Percentiles rank a stretch among this genome's conserved stretches.
These are phyloP conservation scores for Aciculosporium take DNA, from an alignment of 2,329 filamentous ascomycete genomes.

Conservation along the genomic window DNA sequence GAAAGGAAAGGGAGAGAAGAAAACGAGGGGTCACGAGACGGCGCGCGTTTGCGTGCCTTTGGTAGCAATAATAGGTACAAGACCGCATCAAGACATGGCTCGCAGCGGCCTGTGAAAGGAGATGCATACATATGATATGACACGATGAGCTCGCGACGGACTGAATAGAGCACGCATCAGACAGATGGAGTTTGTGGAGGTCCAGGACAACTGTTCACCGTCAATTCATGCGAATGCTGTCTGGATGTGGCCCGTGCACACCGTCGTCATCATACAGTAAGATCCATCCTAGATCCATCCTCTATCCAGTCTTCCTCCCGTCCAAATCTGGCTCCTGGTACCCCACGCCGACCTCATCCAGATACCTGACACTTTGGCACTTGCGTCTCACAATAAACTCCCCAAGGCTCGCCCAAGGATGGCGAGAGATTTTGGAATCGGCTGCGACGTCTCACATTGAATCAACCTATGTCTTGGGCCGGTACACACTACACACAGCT, in stretches of 20 bases:
- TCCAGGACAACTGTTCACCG: no score
- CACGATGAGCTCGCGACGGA: not conserved
- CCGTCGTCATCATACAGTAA: not conserved
- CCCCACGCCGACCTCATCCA: slow-evolving; percentile 1
- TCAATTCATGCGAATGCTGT: no score
- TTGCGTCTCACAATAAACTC: not conserved
- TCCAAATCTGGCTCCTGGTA: no score
- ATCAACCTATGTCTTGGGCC: not conserved
- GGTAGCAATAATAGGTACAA: not conserved
- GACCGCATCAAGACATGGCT: not conserved
- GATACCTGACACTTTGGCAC: not conserved
- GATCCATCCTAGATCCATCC: no score
- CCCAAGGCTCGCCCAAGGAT: slow-evolving; percentile 7
- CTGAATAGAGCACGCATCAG: no score
- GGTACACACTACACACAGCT: not conserved
- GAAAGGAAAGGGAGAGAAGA: not conserved
- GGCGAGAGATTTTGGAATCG: slow-evolving; percentile 10
- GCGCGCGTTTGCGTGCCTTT: not conserved
- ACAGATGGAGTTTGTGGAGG: no score
- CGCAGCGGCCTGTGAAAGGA: not conserved
- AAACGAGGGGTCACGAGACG: not conserved
- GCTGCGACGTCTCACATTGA: slow-evolving; percentile 7
- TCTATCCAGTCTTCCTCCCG: no score
- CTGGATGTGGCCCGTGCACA: not conserved
- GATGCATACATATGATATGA: no score